A percentile compares a stretch with the other conserved stretches of the same genome.
Evolutionary conservation across 805 yeast species (phyloP).

Genomic region (Barnettozyma botsteinii): DNA sequence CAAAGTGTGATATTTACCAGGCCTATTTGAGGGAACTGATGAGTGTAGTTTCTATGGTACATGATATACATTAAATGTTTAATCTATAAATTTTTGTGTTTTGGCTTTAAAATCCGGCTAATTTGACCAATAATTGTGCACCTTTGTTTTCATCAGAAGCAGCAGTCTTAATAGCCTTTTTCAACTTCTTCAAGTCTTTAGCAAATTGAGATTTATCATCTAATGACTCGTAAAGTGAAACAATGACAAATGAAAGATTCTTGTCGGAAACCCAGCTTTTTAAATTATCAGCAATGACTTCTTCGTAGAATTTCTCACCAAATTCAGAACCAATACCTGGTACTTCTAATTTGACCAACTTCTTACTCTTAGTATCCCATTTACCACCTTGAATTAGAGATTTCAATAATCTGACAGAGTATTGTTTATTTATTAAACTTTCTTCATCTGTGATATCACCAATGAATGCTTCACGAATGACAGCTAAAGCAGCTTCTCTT

Average conservation of each 20-base stretch:
- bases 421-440: constrained; percentile 67
- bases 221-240: constrained; percentile 69
- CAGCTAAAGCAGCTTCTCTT: constrained; percentile 45
- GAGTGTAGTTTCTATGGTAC: not conserved
- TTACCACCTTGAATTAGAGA: constrained; percentile 80
- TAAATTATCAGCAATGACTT: constrained; percentile 49
- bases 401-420: constrained; percentile 67
- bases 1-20: no score
- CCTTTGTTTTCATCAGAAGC: constrained; percentile 55
- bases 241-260: constrained; percentile 74
- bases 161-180: constrained; percentile 38
- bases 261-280: constrained; percentile 63
- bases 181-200: constrained; percentile 47
- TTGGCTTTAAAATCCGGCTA: constrained; percentile 21
- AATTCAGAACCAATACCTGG: constrained; percentile 53
- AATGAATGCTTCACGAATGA: constrained; percentile 51
- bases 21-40: no score
- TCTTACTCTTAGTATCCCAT: constrained; percentile 63
- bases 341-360: constrained; percentile 37
- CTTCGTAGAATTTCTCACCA: constrained; percentile 47
- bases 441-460: constrained; percentile 61
- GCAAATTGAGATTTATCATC: constrained; percentile 41
- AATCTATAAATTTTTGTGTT: not conserved
- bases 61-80: not conserved
- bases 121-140: constrained; percentile 43